A percentile compares a stretch with the other conserved stretches of the same genome.
These are phyloP conservation scores for Ceratocystis eucalypticola DNA, from an alignment of 2,329 filamentous ascomycete species.

Conservation along the genomic window DNA sequence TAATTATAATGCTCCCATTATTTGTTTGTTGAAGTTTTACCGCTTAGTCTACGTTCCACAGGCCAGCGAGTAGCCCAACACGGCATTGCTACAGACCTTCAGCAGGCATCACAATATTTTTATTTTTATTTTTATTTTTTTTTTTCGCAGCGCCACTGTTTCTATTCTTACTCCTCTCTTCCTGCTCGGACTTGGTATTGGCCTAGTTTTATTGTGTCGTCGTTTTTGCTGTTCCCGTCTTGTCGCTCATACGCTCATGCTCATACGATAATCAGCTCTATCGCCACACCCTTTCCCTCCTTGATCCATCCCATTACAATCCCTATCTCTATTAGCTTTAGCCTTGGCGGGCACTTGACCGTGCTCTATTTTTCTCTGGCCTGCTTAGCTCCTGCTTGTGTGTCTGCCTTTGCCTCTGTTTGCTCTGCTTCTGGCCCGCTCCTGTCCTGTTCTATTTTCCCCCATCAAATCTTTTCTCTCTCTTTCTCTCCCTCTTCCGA, in stretches of 20 bases:
- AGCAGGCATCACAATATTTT: background rate
- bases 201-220: background rate
- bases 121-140: conserved; percentile 6
- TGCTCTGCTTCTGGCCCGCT: too few relatives aligned
- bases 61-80: too few relatives aligned
- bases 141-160: background rate
- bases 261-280: conserved; percentile 10
- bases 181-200: too few relatives aligned
- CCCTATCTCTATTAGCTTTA: background rate
- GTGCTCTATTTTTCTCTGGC: conserved; percentile 2
- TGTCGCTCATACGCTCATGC: background rate
- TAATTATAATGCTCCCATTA: too few relatives aligned
- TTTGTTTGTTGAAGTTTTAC: too few relatives aligned
- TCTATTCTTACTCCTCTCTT: background rate
- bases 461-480: conserved; percentile 12
- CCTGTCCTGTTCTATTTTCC: too few relatives aligned
- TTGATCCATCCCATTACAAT: background rate
- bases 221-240: background rate
- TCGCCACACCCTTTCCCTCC: background rate
- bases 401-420: too few relatives aligned
- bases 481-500: conserved; percentile 17
- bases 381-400: too few relatives aligned
- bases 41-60: too few relatives aligned
- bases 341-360: background rate
- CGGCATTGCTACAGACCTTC: too few relatives aligned